A percentile compares a stretch with the other conserved stretches of the same genome.
phyloP scores from a whole-genome alignment of 345 rosid species.

The Eucalyptus melliodora region DNA sequence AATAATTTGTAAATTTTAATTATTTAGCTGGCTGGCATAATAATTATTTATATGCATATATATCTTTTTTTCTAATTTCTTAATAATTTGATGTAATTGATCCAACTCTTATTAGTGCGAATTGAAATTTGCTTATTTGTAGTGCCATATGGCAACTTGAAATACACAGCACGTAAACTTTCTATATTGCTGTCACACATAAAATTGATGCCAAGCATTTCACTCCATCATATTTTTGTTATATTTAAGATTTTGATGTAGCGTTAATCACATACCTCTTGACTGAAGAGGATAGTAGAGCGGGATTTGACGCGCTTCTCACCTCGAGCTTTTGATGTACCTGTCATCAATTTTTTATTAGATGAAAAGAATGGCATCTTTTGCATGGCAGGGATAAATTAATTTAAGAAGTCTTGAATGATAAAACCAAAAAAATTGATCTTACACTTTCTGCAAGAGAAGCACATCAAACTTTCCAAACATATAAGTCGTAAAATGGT shows the following conservation, averaged over 20 bases:
- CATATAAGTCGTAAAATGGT: rapidly evolving
- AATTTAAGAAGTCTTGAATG: no score
- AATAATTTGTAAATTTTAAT: background rate
- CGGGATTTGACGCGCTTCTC: background rate
- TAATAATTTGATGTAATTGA: background rate
- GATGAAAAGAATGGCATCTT: background rate
- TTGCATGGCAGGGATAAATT: no score
- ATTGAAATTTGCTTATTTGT: background rate
- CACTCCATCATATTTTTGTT: background rate
- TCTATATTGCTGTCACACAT: background rate
- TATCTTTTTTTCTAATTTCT: background rate
- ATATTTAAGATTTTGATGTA: background rate
- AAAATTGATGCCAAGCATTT: background rate
- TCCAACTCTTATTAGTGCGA: background rate
- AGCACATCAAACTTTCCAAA: no score
- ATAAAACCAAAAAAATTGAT: no score
- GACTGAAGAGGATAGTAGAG: background rate
- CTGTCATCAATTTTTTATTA: background rate
- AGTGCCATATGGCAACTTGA: background rate
- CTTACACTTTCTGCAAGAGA: no score
- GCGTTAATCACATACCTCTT: background rate
- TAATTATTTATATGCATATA: no score
- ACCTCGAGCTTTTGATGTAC: background rate
- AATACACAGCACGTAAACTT: background rate
- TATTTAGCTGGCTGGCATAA: background rate